These are phyloP conservation scores for Globisporangium polare DNA, from an alignment of 352 stramenopile species.

Conservation along the genomic window DNA sequence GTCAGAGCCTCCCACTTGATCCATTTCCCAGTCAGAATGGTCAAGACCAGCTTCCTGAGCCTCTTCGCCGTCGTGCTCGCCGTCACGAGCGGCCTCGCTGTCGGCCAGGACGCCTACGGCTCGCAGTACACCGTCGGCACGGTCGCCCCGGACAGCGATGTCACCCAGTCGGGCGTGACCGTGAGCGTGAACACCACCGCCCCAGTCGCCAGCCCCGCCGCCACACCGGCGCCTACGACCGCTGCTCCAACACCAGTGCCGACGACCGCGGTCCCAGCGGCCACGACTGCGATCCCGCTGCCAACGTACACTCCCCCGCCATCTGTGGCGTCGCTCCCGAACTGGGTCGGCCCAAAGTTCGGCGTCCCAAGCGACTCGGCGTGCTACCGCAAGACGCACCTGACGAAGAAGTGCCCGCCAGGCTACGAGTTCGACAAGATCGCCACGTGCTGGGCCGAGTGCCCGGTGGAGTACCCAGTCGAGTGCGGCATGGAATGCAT, in stretches of 20 bases:
- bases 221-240: slow-evolving; percentile 1
- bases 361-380: slow-evolving; percentile 15
- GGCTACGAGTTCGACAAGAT: slow-evolving; percentile 36
- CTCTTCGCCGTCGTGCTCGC: slow-evolving; percentile 8
- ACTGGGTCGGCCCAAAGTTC: slow-evolving; percentile 22
- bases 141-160: slow-evolving; percentile 1
- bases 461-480: slow-evolving; percentile 68
- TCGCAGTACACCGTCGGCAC: slow-evolving; percentile 9
- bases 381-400: slow-evolving; percentile 23
- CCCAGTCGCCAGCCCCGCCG: not conserved
- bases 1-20: not conserved
- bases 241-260: not conserved
- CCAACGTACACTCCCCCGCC: slow-evolving; percentile 2
- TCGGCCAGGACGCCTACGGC: not conserved
- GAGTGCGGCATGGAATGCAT: slow-evolving; percentile 68
- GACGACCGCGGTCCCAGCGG: not conserved
- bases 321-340: slow-evolving; percentile 11
- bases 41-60: slow-evolving; percentile 10
- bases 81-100: slow-evolving; percentile 1
- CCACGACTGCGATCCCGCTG: not conserved
- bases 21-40: not conserved
- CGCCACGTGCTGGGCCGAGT: slow-evolving; percentile 61
- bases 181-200: not conserved
- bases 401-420: slow-evolving; percentile 17
- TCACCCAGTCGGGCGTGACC: not conserved